Percentiles rank a stretch among this genome's conserved stretches.
phyloP scores from a whole-genome alignment of 2,329 filamentous ascomycete genomes.

The Trichoderma gracile region DNA sequence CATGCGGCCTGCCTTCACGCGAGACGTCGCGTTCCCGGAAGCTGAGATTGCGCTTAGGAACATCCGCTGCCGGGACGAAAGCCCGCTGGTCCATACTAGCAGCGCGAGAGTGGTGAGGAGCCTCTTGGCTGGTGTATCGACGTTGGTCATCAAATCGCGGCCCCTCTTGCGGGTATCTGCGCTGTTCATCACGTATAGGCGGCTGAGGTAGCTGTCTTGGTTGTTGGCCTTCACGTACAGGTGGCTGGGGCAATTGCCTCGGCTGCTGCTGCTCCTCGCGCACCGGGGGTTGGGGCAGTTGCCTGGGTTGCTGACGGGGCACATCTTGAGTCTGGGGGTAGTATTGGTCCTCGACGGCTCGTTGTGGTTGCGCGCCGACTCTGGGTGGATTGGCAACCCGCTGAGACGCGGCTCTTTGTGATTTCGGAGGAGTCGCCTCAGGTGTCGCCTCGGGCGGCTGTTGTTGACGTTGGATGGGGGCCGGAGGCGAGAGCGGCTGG shows the following conservation, averaged over 20 bases:
- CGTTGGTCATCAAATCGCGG: slow-evolving; percentile 13
- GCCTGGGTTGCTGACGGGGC: slow-evolving; percentile 24
- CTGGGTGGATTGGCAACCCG: slow-evolving; percentile 26
- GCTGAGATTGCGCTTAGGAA: slow-evolving; percentile 58
- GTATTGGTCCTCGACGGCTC: slow-evolving; percentile 29
- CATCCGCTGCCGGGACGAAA: slow-evolving; percentile 34
- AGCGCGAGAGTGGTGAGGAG: slow-evolving; percentile 24
- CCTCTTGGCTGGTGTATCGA: slow-evolving; percentile 29
- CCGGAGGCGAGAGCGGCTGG: slow-evolving; percentile 28
- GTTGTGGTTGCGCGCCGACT: slow-evolving; percentile 25
- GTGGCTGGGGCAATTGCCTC: slow-evolving; percentile 26
- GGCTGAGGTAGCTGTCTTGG: slow-evolving; percentile 26
- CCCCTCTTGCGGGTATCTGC: slow-evolving; percentile 11
- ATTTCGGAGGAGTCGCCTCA: slow-evolving; percentile 12
- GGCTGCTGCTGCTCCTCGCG: slow-evolving; percentile 9
- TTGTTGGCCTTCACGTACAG: slow-evolving; percentile 13
- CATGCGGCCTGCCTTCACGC: slow-evolving; percentile 44
- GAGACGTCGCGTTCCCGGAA: slow-evolving; percentile 59
- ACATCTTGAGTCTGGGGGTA: slow-evolving; percentile 27
- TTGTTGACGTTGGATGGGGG: slow-evolving; percentile 9
- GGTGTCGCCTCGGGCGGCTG: neutral
- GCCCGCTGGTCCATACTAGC: slow-evolving; percentile 24
- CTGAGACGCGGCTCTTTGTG: slow-evolving; percentile 19
- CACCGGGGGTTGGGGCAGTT: slow-evolving; percentile 16
- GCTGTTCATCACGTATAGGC: slow-evolving; percentile 12